phyloP scores from a whole-genome alignment of 2,329 filamentous ascomycete genomes.

The Ophiocordyceps camponoti-rufipedis region DNA sequence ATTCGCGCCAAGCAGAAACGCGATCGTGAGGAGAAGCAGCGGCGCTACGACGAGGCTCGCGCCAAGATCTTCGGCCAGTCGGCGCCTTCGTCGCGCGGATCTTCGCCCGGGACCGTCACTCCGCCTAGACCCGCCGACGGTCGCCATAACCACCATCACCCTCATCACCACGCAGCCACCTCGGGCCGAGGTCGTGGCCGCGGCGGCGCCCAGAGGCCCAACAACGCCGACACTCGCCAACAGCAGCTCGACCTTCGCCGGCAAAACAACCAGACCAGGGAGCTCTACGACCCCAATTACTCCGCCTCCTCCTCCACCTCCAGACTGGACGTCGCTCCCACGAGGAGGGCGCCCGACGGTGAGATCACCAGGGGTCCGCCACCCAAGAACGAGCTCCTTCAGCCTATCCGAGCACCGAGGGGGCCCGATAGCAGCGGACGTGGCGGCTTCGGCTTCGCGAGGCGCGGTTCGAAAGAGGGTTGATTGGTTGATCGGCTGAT shows the following conservation, averaged over 20 bases:
- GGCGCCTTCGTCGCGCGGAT: constrained; percentile 34
- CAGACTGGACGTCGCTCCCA: constrained; percentile 36
- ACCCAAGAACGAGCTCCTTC: constrained; percentile 42
- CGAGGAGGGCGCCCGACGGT: constrained; percentile 22
- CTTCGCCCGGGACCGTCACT: constrained; percentile 41
- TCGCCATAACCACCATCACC: constrained; percentile 6
- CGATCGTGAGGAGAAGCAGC: constrained; percentile 78
- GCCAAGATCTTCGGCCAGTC: constrained; percentile 69
- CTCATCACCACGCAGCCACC: constrained; percentile 8
- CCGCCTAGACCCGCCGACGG: constrained; percentile 28
- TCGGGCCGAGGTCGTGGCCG: constrained; percentile 29
- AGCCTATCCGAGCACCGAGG: constrained; percentile 54
- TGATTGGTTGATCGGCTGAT: constrained; percentile 9
- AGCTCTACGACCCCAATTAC: constrained; percentile 65
- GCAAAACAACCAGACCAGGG: constrained; percentile 22
- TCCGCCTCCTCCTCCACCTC: constrained; percentile 17
- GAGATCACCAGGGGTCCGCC: constrained; percentile 14
- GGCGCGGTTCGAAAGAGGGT: constrained; percentile 32
- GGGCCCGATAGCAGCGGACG: constrained; percentile 63
- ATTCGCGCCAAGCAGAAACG: constrained; percentile 58
- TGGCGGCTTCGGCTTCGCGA: constrained; percentile 60
- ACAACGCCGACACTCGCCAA: constrained; percentile 2
- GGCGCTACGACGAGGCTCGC: constrained; percentile 72
- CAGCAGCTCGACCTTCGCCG: constrained; percentile 3
- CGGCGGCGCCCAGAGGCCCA: constrained; percentile 14